These are phyloP conservation scores for Striga hermonthica DNA, from an alignment of 305 asterid genomes.

Conservation along the genomic window DNA sequence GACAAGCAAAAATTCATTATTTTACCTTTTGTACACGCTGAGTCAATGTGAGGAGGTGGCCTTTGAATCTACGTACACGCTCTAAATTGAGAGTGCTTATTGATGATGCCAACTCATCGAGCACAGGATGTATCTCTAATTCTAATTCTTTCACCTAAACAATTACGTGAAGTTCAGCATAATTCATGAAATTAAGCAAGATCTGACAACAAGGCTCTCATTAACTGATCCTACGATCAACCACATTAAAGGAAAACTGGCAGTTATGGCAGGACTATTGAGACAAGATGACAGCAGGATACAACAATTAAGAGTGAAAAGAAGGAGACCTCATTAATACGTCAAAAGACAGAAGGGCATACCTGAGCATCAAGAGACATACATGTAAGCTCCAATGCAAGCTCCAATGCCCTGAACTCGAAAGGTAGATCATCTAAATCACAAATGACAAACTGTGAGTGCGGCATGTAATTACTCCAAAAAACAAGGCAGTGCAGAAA, in stretches of 20 bases:
- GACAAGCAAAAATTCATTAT: constrained; percentile 35
- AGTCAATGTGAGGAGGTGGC: constrained; percentile 88
- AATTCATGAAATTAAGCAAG: not conserved
- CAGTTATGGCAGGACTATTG: not conserved
- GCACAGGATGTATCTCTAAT: constrained; percentile 85
- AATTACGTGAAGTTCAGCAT: constrained; percentile 38
- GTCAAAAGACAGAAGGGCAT: constrained; percentile 33
- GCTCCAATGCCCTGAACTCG: constrained; percentile 95
- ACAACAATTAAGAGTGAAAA: constrained; percentile 10
- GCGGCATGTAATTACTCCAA: constrained; percentile 12
- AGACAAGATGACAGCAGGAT: not conserved
- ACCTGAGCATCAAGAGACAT: constrained; percentile 95
- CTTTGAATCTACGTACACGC: constrained; percentile 95
- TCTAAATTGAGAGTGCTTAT: constrained; percentile 92
- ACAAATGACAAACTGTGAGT: constrained; percentile 34
- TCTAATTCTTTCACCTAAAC: constrained; percentile 88
- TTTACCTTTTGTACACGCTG: constrained; percentile 93
- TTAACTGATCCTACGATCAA: not conserved
- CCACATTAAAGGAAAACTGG: not conserved
- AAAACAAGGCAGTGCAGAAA: not conserved
- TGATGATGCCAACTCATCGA: constrained; percentile 84
- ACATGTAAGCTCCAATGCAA: constrained; percentile 92
- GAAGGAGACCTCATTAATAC: constrained; percentile 16
- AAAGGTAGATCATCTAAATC: constrained; percentile 90
- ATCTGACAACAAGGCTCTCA: constrained; percentile 1